A percentile compares a stretch with the other conserved stretches of the same genome.
phyloP scores from a whole-genome alignment of 2,329 filamentous ascomycete species.

The Pestalotiopsis sp. region DNA sequence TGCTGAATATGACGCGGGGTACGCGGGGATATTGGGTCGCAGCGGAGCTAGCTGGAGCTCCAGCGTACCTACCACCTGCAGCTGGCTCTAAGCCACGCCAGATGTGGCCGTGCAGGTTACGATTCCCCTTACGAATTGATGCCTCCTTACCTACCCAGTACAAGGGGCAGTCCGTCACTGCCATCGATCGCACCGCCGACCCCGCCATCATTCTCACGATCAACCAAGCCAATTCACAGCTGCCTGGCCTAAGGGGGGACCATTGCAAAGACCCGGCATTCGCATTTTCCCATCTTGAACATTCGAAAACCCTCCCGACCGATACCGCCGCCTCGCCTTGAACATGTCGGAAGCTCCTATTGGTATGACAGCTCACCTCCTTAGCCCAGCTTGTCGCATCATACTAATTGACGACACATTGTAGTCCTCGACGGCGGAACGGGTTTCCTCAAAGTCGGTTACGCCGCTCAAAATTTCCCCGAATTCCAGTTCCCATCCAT shows the following conservation, averaged over 20 bases:
- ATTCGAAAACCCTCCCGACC: not conserved
- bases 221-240: not conserved
- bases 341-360: slow-evolving; percentile 12
- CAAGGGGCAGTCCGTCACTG: not conserved
- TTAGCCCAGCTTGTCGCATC: slow-evolving; percentile 16
- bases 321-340: not conserved
- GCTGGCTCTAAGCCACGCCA: too few species aligned
- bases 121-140: not conserved
- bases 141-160: not conserved
- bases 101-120: not conserved
- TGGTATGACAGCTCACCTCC: slow-evolving; percentile 10
- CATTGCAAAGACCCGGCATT: not conserved
- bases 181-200: not conserved
- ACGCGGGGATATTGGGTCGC: too few species aligned
- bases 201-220: not conserved
- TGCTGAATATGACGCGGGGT: too few species aligned
- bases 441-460: slow-evolving; percentile 99
- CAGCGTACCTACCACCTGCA: too few species aligned
- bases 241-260: not conserved
- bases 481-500: slow-evolving; percentile 99
- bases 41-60: too few species aligned
- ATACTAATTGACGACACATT: slow-evolving; percentile 10
- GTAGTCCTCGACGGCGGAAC: slow-evolving; percentile 98
- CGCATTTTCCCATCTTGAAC: not conserved
- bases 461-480: slow-evolving; percentile 98